phyloP scores from a whole-genome alignment of 345 rosid species.

The Punica granatum region DNA sequence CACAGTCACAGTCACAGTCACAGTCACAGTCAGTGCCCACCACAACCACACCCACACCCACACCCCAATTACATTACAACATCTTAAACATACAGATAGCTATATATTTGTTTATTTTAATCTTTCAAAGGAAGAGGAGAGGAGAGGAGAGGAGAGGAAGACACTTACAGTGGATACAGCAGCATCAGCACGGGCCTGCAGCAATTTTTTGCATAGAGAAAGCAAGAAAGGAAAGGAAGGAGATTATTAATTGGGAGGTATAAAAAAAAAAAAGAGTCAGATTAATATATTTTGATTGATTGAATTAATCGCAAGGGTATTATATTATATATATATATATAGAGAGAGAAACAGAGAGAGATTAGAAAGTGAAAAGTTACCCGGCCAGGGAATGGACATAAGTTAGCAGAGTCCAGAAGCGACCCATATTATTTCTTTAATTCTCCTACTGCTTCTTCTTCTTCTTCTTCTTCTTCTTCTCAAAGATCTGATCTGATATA shows the following conservation, averaged over 20 bases:
- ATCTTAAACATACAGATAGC: neutral
- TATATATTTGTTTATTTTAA: neutral
- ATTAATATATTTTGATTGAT: neutral
- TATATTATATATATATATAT: neutral
- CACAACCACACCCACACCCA: neutral
- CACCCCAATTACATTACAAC: neutral
- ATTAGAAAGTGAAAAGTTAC: neutral
- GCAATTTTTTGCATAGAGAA: too few species aligned
- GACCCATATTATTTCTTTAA: neutral
- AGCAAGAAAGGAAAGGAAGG: too few species aligned
- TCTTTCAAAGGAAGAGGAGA: too few species aligned
- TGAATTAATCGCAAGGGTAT: fast-evolving
- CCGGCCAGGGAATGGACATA: conserved; percentile 15
- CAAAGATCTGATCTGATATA: too few species aligned
- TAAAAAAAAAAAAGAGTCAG: too few species aligned
- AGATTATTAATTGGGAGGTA: too few species aligned
- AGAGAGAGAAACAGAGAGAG: neutral
- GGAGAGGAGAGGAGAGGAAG: neutral
- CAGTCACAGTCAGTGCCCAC: too few species aligned
- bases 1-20: too few species aligned
- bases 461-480: neutral
- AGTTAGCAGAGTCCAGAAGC: conserved; percentile 13
- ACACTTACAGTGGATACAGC: conserved; percentile 36
- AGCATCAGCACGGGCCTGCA: conserved; percentile 40
- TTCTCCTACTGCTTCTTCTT: neutral